These are phyloP conservation scores for Boletales sp. DNA, from an alignment of 768 basidiomycete species.

Conservation along the genomic window DNA sequence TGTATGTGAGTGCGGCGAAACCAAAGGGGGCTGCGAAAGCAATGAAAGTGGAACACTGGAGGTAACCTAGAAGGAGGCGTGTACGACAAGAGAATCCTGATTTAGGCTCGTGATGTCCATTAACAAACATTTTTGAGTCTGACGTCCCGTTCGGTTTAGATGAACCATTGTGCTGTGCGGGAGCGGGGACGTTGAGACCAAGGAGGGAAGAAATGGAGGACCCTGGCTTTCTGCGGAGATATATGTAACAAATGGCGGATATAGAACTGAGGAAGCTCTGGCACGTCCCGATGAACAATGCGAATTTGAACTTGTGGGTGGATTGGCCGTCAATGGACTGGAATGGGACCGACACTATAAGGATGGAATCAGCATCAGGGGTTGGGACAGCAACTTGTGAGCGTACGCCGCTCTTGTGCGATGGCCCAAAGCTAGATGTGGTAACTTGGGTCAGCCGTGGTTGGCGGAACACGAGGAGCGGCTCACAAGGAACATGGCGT, in stretches of 20 bases:
- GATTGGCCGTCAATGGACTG: slow-evolving; percentile 58
- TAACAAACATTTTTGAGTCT: slow-evolving; percentile 35
- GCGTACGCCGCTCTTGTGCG: slow-evolving; percentile 87
- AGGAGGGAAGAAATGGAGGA: slow-evolving; percentile 55
- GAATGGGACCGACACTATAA: slow-evolving; percentile 80
- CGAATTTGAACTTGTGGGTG: slow-evolving; percentile 77
- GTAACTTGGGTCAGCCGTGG: slow-evolving; percentile 5
- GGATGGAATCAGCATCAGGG: background rate
- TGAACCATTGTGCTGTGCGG: slow-evolving; percentile 16
- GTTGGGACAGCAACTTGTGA: background rate
- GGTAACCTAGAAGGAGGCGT: slow-evolving; percentile 65
- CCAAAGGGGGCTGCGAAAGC: slow-evolving; percentile 93
- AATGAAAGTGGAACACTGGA: slow-evolving; percentile 84
- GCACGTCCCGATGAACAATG: slow-evolving; percentile 80
- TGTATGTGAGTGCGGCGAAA: slow-evolving; percentile 91
- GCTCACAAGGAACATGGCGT: slow-evolving; percentile 86
- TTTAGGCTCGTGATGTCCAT: slow-evolving; percentile 28
- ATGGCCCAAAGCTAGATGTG: slow-evolving; percentile 80
- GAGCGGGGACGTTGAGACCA: slow-evolving; percentile 47
- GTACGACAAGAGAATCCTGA: slow-evolving; percentile 30
- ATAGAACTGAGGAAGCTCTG: slow-evolving; percentile 78
- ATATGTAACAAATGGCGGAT: slow-evolving; percentile 75
- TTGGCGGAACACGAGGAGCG: background rate
- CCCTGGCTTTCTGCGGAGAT: slow-evolving; percentile 52
- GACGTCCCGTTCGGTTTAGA: slow-evolving; percentile 24